Conservation (phyloP, 495 filamentous ascomycete species). For the Antarctomyces pellizariae region DNA sequence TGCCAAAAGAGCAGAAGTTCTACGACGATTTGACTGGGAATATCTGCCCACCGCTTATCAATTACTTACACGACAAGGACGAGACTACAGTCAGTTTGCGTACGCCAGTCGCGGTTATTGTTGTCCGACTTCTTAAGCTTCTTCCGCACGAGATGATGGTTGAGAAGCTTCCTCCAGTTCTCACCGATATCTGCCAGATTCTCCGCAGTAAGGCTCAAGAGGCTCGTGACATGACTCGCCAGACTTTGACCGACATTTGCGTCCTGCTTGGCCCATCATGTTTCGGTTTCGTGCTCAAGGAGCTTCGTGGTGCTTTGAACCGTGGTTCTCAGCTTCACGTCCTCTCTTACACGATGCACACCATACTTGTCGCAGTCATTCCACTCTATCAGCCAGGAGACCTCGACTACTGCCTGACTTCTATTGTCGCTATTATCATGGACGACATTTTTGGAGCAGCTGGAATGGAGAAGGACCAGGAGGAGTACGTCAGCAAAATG, state of each 20-base stretch:
- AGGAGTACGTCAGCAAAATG: slow-evolving; percentile 86
- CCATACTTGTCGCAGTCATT: slow-evolving; percentile 54
- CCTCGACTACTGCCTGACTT: slow-evolving; percentile 64
- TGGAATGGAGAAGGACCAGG: slow-evolving; percentile 94
- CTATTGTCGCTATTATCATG: slow-evolving; percentile 70
- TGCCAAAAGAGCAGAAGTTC: slow-evolving; percentile 48
- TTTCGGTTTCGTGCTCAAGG: slow-evolving; percentile 81
- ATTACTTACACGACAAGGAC: slow-evolving; percentile 81
- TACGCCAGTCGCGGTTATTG: slow-evolving; percentile 64
- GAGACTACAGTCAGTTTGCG: slow-evolving; percentile 80
- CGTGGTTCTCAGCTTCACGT: slow-evolving; percentile 88
- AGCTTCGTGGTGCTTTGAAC: slow-evolving; percentile 57
- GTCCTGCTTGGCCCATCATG: slow-evolving; percentile 55
- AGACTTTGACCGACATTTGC: slow-evolving; percentile 65
- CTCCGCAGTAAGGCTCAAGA: slow-evolving; percentile 75
- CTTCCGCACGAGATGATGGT: slow-evolving; percentile 48
- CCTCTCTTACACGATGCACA: slow-evolving; percentile 83
- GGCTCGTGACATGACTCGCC: slow-evolving; percentile 69
- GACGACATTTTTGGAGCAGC: slow-evolving; percentile 91
- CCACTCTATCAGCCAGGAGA: slow-evolving; percentile 60
- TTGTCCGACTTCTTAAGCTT: slow-evolving; percentile 63
- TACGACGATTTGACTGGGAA: slow-evolving; percentile 46
- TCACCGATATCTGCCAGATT: slow-evolving; percentile 83
- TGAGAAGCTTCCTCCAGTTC: slow-evolving; percentile 50
- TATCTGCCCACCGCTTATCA: slow-evolving; percentile 50